phyloP scores from a whole-genome alignment of 1,284 basidiomycete genomes.

The Heliocybe sulcata region DNA sequence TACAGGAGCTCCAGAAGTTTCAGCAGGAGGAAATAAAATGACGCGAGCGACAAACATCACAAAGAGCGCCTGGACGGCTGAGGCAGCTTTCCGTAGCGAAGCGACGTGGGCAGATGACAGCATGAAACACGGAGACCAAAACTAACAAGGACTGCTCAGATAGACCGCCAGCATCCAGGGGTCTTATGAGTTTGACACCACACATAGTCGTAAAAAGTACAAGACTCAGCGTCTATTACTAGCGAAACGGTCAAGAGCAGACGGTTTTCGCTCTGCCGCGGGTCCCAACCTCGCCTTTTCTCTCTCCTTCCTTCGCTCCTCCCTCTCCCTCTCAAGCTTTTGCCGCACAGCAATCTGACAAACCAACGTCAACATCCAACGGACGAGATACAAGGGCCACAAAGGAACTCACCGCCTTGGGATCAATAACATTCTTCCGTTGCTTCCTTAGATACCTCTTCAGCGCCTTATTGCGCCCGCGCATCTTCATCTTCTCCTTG shows the following conservation, averaged over 20 bases:
- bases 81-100: too few species aligned
- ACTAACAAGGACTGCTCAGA: too few species aligned
- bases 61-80: too few species aligned
- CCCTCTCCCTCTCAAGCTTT: constrained; percentile 59
- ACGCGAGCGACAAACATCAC: too few species aligned
- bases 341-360: constrained; percentile 57
- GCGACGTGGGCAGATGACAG: too few species aligned
- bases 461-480: constrained; percentile 78
- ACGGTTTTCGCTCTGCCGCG: constrained; percentile 34
- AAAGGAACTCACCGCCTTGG: constrained; percentile 57
- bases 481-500: constrained; percentile 76
- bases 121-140: too few species aligned
- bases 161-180: too few species aligned
- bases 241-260: constrained; percentile 62
- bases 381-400: constrained; percentile 1
- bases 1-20: too few species aligned
- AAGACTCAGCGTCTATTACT: background rate
- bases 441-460: constrained; percentile 84
- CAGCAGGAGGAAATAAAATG: too few species aligned
- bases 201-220: too few species aligned
- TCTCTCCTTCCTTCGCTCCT: constrained; percentile 40
- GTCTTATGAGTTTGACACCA: too few species aligned
- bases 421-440: constrained; percentile 90
- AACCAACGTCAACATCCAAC: constrained; percentile 3
- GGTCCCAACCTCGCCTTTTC: constrained; percentile 32